Evolutionary conservation across 192 early-diverging fungal species (phyloP).

Genomic region (Backusella australiensis): DNA sequence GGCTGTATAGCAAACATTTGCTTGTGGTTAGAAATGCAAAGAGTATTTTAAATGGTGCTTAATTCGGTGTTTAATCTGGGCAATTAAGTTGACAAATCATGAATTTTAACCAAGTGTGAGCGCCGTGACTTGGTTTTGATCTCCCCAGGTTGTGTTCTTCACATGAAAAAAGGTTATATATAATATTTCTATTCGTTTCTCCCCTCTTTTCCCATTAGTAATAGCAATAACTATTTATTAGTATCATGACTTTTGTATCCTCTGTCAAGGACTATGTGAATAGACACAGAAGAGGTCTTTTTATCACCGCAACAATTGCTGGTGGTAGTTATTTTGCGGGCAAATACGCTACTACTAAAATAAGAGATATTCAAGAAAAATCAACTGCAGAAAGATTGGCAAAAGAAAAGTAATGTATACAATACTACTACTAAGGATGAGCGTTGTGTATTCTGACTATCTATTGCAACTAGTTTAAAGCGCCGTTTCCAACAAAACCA

Average conservation of each 20-base stretch:
- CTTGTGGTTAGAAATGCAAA: no score
- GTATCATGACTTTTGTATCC: conserved; percentile 36
- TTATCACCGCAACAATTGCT: conserved; percentile 65
- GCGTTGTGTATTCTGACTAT: background rate
- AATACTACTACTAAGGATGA: background rate
- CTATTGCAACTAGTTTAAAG: conserved; percentile 59
- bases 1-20: no score
- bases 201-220: conserved; percentile 13
- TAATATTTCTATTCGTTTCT: background rate
- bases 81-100: background rate
- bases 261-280: conserved; percentile 59
- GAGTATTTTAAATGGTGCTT: no score
- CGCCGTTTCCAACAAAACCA: conserved; percentile 94
- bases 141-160: background rate
- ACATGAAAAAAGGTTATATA: background rate
- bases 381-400: conserved; percentile 64
- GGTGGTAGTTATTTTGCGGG: conserved; percentile 72
- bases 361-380: conserved; percentile 70
- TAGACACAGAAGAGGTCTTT: conserved; percentile 62
- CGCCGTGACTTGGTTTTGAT: background rate
- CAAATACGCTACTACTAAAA: conserved; percentile 69
- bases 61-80: background rate
- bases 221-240: background rate
- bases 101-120: background rate
- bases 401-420: conserved; percentile 67